Conservation (phyloP, 805 yeast genomes). For the Saturnispora silvae region DNA sequence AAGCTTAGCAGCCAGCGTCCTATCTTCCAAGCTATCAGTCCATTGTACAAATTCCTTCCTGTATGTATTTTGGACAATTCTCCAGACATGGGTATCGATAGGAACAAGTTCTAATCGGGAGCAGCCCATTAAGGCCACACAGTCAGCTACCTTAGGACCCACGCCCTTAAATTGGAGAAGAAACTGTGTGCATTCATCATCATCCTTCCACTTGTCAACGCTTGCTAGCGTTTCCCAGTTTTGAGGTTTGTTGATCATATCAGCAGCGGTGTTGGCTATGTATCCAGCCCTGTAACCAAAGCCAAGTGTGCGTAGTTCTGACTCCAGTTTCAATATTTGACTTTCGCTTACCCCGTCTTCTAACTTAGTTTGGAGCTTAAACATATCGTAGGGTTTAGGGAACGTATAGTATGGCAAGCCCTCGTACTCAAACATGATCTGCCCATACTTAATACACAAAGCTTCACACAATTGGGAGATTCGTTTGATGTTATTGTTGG, state of each 20-base stretch:
- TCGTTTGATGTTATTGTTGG: slow-evolving; percentile 91
- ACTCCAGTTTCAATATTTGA: slow-evolving; percentile 15
- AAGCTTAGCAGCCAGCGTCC: slow-evolving; percentile 1
- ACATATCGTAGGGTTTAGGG: slow-evolving; percentile 55
- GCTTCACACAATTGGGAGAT: slow-evolving; percentile 87
- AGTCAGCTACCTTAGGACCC: slow-evolving; percentile 97
- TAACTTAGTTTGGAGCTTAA: too few relatives aligned
- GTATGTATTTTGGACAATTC: slow-evolving; percentile 79
- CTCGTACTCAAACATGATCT: slow-evolving; percentile 39
- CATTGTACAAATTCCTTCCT: slow-evolving; percentile 36
- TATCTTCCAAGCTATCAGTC: slow-evolving; percentile 73
- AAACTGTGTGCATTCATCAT: slow-evolving; percentile 41
- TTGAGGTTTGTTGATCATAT: slow-evolving; percentile 33
- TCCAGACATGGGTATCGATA: slow-evolving; percentile 89
- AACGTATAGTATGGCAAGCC: slow-evolving; percentile 57
- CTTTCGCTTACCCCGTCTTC: background rate
- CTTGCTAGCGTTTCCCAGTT: slow-evolving; percentile 28
- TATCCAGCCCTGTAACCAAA: slow-evolving; percentile 93
- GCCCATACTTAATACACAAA: slow-evolving; percentile 63
- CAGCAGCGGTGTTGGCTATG: slow-evolving; percentile 64
- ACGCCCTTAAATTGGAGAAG: slow-evolving; percentile 71
- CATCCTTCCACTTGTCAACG: slow-evolving; percentile 22
- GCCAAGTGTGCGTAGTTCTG: slow-evolving; percentile 37
- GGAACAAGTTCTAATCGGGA: slow-evolving; percentile 86
- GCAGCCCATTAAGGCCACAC: slow-evolving; percentile 85